Evolutionary conservation across 192 early-diverging fungal species (phyloP).

Genomic region (Coemansia sp.): DNA sequence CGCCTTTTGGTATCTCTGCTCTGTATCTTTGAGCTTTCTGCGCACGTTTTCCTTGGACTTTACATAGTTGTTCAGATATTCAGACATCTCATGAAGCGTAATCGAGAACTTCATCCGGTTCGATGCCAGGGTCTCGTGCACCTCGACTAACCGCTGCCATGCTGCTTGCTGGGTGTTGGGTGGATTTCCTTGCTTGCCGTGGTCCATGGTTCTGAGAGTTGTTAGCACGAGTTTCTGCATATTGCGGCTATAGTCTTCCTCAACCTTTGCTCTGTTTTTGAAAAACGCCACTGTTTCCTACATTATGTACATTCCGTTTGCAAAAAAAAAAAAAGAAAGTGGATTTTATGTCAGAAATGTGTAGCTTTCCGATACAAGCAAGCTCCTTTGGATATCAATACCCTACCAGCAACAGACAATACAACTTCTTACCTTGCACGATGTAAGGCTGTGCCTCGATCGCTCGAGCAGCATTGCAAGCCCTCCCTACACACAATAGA

Average conservation of each 20-base stretch:
- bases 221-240: constrained; percentile 75
- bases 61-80: constrained; percentile 66
- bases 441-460: constrained; percentile 43
- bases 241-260: constrained; percentile 85
- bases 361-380: too few relatives aligned
- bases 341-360: not conserved
- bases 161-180: constrained; percentile 69
- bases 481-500: constrained; percentile 24
- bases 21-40: constrained; percentile 76
- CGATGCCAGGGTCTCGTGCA: constrained; percentile 83
- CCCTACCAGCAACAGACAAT: too few relatives aligned
- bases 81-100: constrained; percentile 71
- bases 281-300: constrained; percentile 72
- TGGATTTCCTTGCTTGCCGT: constrained; percentile 36
- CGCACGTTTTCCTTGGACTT: constrained; percentile 49
- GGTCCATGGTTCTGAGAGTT: constrained; percentile 60
- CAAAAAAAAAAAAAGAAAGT: not conserved
- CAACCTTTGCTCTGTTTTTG: constrained; percentile 84
- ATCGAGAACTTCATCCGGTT: constrained; percentile 76
- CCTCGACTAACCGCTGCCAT: constrained; percentile 74
- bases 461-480: constrained; percentile 49
- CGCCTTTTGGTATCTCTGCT: constrained; percentile 69
- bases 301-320: not conserved
- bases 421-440: constrained; percentile 49
- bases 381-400: too few relatives aligned